Evolutionary conservation across 805 yeast genomes (phyloP), one percentile per base, ranked within the genome.

Genomic region (Candida caryicola): DNA sequence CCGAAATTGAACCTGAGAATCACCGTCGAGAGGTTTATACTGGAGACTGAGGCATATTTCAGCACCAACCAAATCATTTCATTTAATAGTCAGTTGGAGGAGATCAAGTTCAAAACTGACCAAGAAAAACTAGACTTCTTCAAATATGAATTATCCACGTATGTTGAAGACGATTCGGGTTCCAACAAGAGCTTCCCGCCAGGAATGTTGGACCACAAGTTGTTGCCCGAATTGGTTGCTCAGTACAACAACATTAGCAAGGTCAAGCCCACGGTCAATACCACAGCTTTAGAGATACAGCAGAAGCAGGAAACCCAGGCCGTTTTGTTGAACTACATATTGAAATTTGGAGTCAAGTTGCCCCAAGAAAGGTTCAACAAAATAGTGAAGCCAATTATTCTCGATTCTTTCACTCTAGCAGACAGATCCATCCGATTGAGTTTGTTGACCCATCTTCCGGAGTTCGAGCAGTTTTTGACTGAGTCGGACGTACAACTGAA

Each of bases 341-440:
- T 73, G 41, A 69, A 64, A 41, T 57, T 55, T 26, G 62, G 71
- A 7, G 40, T 44, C 17, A 52, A 46, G 29, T 58, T 59, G 37
- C 46, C 55, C 10, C 58, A 39, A 12, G 60, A 49, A n/a, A 59
- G 55, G 28, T 75, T 76, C 48, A 54, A 64, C 33, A 58, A 57
- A 32, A 33, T 58, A 8, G 63, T 82, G 7, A 78, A 80, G 42
- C 89, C 91, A 1, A 63, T 80, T 0, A 69, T 89, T n/a, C 66
- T 85, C 25, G 65, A 73, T 29, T 72, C 84, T 17, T 90, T 79
- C 52, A 52, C 76, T 1, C 62, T 81, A 14, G 76, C 83, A 9
- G 96, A 91, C 59, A 72, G 98, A 45, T 79, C 89, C 1, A 71
- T 88, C 3, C 69, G 98, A 39, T 71, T 88, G 50, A 69, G 81